Evolutionary conservation across 2,329 filamentous ascomycete genomes (phyloP), one percentile per base, ranked within the genome.

Genomic region (Pseudogymnoascus sp.): DNA sequence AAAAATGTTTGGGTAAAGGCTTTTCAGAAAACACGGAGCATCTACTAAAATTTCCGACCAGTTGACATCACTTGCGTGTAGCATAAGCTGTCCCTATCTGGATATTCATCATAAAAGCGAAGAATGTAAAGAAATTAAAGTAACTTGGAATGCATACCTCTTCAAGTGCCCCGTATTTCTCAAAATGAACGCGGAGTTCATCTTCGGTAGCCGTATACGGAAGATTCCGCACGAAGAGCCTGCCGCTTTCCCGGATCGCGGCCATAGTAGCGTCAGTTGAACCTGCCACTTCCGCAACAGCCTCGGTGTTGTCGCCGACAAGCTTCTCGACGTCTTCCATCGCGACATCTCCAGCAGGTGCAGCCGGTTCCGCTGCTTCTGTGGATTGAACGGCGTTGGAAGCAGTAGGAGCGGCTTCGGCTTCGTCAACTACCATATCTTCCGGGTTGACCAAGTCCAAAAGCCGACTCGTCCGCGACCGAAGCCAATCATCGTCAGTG

Each of bases 1-100:
- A 25, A 68, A 63, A 67, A 58, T 18, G 60, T 58, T 33, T 38
- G 61, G 66, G 60, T 64, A 67, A 61, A 63, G 28, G 68, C 72
- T 74, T 67, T 73, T 77, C 78, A 94, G 91, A 86, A 83, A 79
- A 80, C 76, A 88, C 91, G 86, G 92, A 89, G 90, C 90, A 96
- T 97, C 93, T 99, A 99, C 94, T 97, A 99, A 96, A 95, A 96
- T 94, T 89, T 83, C 90, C 87, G 91, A 87, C 87, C 88, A 86
- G 85, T 82, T 91, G 80, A 85, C 89, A 92, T 95, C 92, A 97
- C 80, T 80, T 91, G 89, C 90, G 78, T 71, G 75, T 74, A 70
- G 89, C 89, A 93, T 97, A 89, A 91, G 93, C 86, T 97, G 94
- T 97, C 94, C 94, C 94, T 97, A 97, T 97, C 94, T 85, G 89